These are phyloP conservation scores for Candolleomyces eurysporus DNA, from an alignment of 768 basidiomycete genomes.

Conservation along the genomic window DNA sequence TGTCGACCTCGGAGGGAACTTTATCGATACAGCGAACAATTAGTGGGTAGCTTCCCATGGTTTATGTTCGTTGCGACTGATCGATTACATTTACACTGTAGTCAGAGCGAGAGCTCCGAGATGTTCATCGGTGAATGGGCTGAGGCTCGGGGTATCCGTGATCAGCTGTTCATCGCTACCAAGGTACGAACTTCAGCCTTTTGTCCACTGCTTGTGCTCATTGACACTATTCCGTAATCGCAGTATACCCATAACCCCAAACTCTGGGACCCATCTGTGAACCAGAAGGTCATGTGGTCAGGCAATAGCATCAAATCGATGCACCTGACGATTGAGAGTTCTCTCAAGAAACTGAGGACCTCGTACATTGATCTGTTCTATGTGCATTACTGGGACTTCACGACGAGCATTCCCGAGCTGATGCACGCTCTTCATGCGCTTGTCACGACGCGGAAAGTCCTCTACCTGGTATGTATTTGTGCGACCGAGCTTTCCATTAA, in stretches of 20 bases:
- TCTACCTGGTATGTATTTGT: constrained; percentile 30
- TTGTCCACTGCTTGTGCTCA: no score
- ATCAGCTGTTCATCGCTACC: constrained; percentile 44
- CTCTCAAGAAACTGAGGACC: constrained; percentile 42
- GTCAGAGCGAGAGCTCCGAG: constrained; percentile 54
- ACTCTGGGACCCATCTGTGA: constrained; percentile 15
- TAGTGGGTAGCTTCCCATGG: constrained; percentile 24
- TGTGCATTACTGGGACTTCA: constrained; percentile 49
- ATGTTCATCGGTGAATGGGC: constrained; percentile 50
- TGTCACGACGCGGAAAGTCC: constrained; percentile 47
- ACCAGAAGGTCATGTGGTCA: constrained; percentile 26
- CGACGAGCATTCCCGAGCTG: constrained; percentile 51
- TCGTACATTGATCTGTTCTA: constrained; percentile 36
- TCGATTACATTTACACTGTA: constrained; percentile 7
- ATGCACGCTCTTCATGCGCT: constrained; percentile 53
- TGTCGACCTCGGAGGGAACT: constrained; percentile 41
- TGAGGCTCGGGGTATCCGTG: constrained; percentile 37
- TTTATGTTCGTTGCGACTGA: not conserved
- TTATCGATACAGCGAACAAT: constrained; percentile 43
- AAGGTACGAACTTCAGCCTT: constrained; percentile 24
- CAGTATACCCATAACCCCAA: constrained; percentile 29
- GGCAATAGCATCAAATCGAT: constrained; percentile 45
- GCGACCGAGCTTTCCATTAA: not conserved
- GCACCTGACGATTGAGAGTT: constrained; percentile 33
- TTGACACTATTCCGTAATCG: no score